A percentile compares a stretch with the other conserved stretches of the same genome.
phyloP scores from a whole-genome alignment of 2,329 filamentous ascomycete genomes.

The Phaeosphaeriaceae sp. region DNA sequence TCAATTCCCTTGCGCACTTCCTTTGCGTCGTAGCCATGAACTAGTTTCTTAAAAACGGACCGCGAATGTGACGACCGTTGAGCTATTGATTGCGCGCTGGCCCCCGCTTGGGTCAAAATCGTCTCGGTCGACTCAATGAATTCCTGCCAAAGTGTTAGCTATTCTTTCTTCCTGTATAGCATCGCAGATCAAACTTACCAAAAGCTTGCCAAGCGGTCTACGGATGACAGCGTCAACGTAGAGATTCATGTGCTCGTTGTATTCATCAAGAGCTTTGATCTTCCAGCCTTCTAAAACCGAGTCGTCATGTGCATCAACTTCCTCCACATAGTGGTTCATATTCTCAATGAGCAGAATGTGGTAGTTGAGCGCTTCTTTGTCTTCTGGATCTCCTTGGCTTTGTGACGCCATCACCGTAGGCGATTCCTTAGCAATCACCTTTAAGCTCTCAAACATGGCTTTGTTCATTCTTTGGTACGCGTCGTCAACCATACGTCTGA shows the following conservation, averaged over 20 bases:
- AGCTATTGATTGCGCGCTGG: constrained; percentile 67
- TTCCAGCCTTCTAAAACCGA: constrained; percentile 84
- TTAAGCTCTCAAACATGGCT: constrained; percentile 96
- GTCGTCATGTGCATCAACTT: constrained; percentile 77
- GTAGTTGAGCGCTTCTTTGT: constrained; percentile 96
- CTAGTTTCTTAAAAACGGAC: constrained; percentile 82
- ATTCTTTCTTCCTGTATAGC: background rate
- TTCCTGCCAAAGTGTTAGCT: constrained; percentile 58
- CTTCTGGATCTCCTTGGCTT: constrained; percentile 70
- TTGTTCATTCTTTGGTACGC: constrained; percentile 90
- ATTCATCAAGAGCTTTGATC: constrained; percentile 76
- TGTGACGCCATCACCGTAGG: constrained; percentile 61
- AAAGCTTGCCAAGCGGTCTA: constrained; percentile 83
- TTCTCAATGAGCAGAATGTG: constrained; percentile 98
- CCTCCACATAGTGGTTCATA: constrained; percentile 96
- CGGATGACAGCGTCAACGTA: constrained; percentile 90
- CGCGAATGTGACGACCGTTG: constrained; percentile 83
- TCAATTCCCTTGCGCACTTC: constrained; percentile 92
- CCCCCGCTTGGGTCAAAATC: constrained; percentile 62
- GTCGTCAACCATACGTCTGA: constrained; percentile 80
- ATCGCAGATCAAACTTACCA: constrained; percentile 54
- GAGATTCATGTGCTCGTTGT: constrained; percentile 83
- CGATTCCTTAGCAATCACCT: constrained; percentile 83
- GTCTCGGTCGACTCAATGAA: constrained; percentile 89
- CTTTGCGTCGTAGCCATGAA: constrained; percentile 79